phyloP scores from a whole-genome alignment of 371 early-diverging fungal genomes.

The Nematocida major region DNA sequence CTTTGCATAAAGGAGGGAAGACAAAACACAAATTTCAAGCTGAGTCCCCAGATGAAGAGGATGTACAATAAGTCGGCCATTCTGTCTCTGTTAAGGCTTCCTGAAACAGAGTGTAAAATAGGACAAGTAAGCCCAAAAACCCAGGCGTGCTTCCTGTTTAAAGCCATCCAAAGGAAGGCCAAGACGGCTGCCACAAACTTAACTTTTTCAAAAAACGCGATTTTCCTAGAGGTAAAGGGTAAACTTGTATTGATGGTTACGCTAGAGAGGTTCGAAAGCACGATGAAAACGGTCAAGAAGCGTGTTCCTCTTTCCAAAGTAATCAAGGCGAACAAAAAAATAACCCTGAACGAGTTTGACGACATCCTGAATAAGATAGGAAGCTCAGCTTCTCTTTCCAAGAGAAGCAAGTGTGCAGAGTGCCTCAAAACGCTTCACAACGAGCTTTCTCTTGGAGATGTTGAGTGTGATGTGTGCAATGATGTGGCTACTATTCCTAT shows the following conservation, averaged over 20 bases:
- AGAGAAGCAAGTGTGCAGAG: slow-evolving; percentile 14
- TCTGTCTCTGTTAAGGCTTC: slow-evolving; percentile 18
- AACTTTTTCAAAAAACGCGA: slow-evolving; percentile 8
- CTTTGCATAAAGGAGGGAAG: slow-evolving; percentile 18
- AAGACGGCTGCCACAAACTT: background rate
- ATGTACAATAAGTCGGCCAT: background rate
- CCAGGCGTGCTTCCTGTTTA: slow-evolving; percentile 37
- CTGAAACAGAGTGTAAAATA: slow-evolving; percentile 29
- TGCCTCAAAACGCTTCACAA: slow-evolving; percentile 41
- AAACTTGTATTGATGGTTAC: slow-evolving; percentile 16
- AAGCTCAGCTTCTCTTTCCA: background rate
- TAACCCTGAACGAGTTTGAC: slow-evolving; percentile 37
- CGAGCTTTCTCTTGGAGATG: background rate
- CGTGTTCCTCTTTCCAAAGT: background rate
- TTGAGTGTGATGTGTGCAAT: slow-evolving; percentile 25
- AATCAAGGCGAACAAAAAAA: background rate
- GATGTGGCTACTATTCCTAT: slow-evolving; percentile 12
- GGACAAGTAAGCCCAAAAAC: slow-evolving; percentile 7
- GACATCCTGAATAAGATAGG: slow-evolving; percentile 27
- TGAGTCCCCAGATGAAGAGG: background rate
- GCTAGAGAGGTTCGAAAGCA: slow-evolving; percentile 15
- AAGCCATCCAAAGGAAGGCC: slow-evolving; percentile 8
- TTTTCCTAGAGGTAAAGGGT: slow-evolving; percentile 1
- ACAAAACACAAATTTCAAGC: background rate
- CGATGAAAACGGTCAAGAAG: background rate